Evolutionary conservation across 805 yeast species (phyloP).

Genomic region (Wickerhamomyces subpelliculosus): DNA sequence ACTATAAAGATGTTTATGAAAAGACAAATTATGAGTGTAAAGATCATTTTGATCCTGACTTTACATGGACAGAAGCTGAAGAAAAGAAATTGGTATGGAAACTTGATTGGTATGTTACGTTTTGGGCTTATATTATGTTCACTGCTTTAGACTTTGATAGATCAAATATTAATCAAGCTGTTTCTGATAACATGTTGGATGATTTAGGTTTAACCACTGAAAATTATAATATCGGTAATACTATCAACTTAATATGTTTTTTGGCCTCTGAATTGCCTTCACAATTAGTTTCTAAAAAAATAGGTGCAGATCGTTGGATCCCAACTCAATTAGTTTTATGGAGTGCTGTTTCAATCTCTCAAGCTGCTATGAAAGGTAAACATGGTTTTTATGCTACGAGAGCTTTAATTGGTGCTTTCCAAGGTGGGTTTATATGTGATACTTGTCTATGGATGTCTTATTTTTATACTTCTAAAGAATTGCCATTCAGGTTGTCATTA

Average conservation of each 20-base stretch:
- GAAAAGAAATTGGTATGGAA: constrained; percentile 40
- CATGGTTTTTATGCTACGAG: constrained; percentile 39
- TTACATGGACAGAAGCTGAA: constrained; percentile 45
- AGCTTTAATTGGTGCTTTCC: constrained; percentile 43
- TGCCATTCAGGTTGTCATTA: constrained; percentile 49
- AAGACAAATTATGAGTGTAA: constrained; percentile 44
- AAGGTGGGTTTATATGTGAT: constrained; percentile 68
- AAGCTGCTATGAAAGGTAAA: constrained; percentile 34
- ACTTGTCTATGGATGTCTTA: constrained; percentile 56
- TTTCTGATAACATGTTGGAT: constrained; percentile 44
- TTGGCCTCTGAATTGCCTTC: constrained; percentile 57
- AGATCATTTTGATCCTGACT: constrained; percentile 45
- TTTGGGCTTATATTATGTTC: constrained; percentile 51
- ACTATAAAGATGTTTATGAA: constrained; percentile 41
- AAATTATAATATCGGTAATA: constrained; percentile 51
- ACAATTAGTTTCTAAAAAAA: constrained; percentile 49
- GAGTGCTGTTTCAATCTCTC: constrained; percentile 48
- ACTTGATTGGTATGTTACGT: constrained; percentile 44
- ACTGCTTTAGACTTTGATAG: constrained; percentile 50
- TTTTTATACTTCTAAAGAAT: constrained; percentile 53
- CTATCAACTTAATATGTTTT: constrained; percentile 40
- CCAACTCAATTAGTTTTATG: constrained; percentile 50
- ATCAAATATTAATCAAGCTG: constrained; percentile 47
- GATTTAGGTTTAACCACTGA: constrained; percentile 45
- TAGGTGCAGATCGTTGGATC: constrained; percentile 57